These are phyloP conservation scores for Selenicereus undatus DNA, from an alignment of 148 eudicot species.

Conservation along the genomic window DNA sequence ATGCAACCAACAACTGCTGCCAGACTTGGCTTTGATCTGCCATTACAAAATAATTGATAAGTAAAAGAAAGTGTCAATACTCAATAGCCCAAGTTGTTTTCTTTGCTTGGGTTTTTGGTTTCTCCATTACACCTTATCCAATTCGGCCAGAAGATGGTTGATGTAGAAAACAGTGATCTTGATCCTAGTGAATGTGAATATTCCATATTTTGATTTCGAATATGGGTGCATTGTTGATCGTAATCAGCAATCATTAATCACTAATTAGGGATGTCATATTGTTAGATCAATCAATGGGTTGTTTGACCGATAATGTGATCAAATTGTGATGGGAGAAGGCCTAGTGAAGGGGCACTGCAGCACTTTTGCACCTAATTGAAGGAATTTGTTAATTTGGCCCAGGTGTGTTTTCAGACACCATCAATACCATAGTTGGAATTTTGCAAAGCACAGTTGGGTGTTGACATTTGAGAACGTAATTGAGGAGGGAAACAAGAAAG, in stretches of 20 bases:
- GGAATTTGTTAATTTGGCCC: background rate
- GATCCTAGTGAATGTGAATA: background rate
- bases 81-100: background rate
- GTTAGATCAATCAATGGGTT: background rate
- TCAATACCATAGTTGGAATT: background rate
- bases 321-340: background rate
- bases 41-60: background rate
- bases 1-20: constrained; percentile 87
- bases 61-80: too few relatives aligned
- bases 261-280: too few relatives aligned
- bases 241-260: too few relatives aligned
- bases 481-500: background rate
- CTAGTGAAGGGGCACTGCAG: background rate
- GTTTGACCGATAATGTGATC: background rate
- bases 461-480: background rate
- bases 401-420: background rate
- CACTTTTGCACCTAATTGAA: background rate
- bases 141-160: background rate
- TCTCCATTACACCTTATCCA: background rate
- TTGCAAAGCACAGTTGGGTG: background rate
- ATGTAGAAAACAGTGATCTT: background rate
- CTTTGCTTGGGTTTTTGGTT: too few relatives aligned
- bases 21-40: constrained; percentile 74
- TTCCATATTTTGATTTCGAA: too few relatives aligned
- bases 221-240: too few relatives aligned